Conservation (phyloP, 352 stramenopile species). For the Phytophthora boehmeriae region DNA sequence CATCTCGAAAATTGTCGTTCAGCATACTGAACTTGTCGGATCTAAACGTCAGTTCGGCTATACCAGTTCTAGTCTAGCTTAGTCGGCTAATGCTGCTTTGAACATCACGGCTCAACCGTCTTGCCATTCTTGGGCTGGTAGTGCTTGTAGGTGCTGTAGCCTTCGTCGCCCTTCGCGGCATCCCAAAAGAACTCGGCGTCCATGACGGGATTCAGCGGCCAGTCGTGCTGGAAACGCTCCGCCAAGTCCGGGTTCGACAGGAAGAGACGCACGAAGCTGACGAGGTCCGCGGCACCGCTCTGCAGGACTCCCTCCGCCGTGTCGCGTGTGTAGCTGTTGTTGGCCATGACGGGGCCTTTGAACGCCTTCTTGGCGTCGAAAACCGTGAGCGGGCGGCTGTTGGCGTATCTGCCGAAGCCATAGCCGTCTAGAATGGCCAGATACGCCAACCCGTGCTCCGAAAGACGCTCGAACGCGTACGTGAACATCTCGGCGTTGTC, state of each 20-base stretch:
- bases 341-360: conserved; percentile 21
- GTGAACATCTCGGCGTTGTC: conserved; percentile 39
- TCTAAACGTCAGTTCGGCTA: too few relatives aligned
- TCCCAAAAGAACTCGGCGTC: conserved; percentile 14
- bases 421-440: conserved; percentile 22
- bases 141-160: conserved; percentile 10
- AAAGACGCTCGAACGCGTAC: conserved; percentile 22
- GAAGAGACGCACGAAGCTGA: conserved; percentile 40
- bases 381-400: conserved; percentile 9
- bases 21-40: too few relatives aligned
- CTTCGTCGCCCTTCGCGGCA: conserved; percentile 7
- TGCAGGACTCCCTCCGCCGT: conserved; percentile 27
- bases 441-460: conserved; percentile 17
- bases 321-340: conserved; percentile 23
- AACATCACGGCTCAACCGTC: not conserved
- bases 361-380: conserved; percentile 26
- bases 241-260: conserved; percentile 41
- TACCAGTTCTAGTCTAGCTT: too few relatives aligned
- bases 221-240: conserved; percentile 27
- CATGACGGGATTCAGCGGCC: conserved; percentile 4
- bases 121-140: conserved; percentile 1
- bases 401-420: conserved; percentile 11
- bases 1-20: not conserved
- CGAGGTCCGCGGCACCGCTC: conserved; percentile 25
- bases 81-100: not conserved